Evolutionary conservation across 768 basidiomycete genomes (phyloP), one percentile per base, ranked within the genome.

Genomic region (Crucibulum laeve): DNA sequence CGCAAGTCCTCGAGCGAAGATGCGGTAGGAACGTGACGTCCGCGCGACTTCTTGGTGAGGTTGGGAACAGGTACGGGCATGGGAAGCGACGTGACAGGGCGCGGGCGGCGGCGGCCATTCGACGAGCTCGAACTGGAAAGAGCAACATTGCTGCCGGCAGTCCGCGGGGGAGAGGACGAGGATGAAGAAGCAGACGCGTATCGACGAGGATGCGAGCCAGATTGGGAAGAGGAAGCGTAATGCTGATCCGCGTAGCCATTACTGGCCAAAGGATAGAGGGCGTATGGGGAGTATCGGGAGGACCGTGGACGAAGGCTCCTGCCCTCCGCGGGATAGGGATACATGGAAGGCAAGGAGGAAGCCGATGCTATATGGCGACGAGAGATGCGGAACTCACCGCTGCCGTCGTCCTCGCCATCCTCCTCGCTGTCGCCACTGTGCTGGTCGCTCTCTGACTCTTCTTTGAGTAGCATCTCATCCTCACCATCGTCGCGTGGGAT

Each of bases 1-100:
- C 58, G 57, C 37, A 63, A 45, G 43, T 68, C 67, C 46, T 65
- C 66, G 13, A 73, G 42, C 13, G 61, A 60, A 32, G 56, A 57
- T 43, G 77, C 62, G 14, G 77, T 78, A 1, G 83, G 83, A 23
- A 85, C 83, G 25, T 80, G 64, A 15, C 83, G 70, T 8, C 83
- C 83, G n/a, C 83, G 69, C 34, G 77, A 79, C 51, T 84, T 84
- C 63, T 85, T 85, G 10, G 74, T 85, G 32, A 85, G 70, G 57
- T 84, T 78, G 1, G 82, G 82, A 3, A 84, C 73, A 23, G 82
- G 82, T 7, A 84, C 62, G 33, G 82, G 83, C 14, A 79, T 59
- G 19, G 75, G 76, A 4, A 79, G 57, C 21, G 62, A 66, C 4
- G 54, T 47, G 2, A 55, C 35, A 21, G 61, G 56, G 24, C 74